Base-by-base conservation (phyloP, 495 filamentous ascomycete species). In the Penicillium cosmopolitanum region DNA sequence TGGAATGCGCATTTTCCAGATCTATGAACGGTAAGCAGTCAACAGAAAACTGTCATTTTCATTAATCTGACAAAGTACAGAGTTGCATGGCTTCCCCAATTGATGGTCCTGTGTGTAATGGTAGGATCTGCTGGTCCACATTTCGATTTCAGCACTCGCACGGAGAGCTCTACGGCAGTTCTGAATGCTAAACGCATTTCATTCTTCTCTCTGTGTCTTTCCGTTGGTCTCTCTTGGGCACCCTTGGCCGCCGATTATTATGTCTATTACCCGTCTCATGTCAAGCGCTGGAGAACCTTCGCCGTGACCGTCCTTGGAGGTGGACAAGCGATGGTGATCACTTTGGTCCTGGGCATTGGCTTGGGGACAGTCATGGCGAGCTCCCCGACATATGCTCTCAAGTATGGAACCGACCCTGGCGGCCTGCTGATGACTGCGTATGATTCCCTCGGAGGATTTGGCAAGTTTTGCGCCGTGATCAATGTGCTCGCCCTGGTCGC, bases 1-100 rank as follows among this genome's bases (percentile, higher is more conserved):
- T 70, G 90, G 90, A 11, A 91, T 91, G 80, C 77, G 76, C 16
- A 75, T 89, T 18, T 91, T 93, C 74, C 87, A 91, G 57, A 72
- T 78, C 38, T 92, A 91, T 72, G 88, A 92, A 69, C 81, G 69
- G 69, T 69, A 67, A 52, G 46, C 19, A 25, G 1, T 21, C 34
- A 2, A 9, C 51, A 15, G 4, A 23, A 23, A 21, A 36, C 31
- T 28, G 21, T 13, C n/a, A 0, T 25, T 18, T 9, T 12, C 7
- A 16, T 31, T 21, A 12, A 18, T 42, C 53, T 18, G 46, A 63
- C 25, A 12, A 12, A 31, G 51, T 36, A 52, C 55, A 87, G 85
- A 76, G 85, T 82, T 56, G 85, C 87, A 10, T 90, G 87, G 85
- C 70, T 90, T 4, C 88, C 89, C 1, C 88, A 91, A 64, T 55